Conservation (phyloP, 257 asterid species). For the Solanum rostratum region DNA sequence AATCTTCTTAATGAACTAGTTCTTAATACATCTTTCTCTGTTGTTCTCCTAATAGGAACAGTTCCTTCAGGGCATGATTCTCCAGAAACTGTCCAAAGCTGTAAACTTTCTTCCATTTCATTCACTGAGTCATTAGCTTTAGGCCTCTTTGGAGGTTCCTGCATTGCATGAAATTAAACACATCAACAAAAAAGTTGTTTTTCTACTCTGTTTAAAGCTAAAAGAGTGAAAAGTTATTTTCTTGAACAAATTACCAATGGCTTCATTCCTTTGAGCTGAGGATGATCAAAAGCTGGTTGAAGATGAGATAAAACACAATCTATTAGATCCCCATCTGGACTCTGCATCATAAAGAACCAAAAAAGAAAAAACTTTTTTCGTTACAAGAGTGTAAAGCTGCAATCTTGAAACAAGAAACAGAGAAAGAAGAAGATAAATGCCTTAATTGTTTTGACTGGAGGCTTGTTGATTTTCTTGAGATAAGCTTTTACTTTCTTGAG, state of each 20-base stretch:
- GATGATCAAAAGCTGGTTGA: constrained; percentile 98
- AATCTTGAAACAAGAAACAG: not conserved
- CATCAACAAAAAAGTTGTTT: not conserved
- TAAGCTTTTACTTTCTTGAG: constrained; percentile 40
- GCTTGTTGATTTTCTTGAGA: constrained; percentile 67
- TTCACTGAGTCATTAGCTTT: constrained; percentile 26
- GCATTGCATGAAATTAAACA: constrained; percentile 6
- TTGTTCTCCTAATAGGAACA: constrained; percentile 68
- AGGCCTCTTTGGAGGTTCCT: constrained; percentile 89
- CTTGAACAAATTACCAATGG: constrained; percentile 47
- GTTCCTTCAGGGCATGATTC: constrained; percentile 75
- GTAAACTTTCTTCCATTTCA: constrained; percentile 20
- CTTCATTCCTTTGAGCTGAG: constrained; percentile 71
- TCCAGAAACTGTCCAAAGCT: constrained; percentile 54
- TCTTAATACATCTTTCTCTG: constrained; percentile 59
- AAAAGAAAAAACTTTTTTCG: not conserved
- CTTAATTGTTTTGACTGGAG: constrained; percentile 69
- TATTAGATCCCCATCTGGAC: constrained; percentile 79
- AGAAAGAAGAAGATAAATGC: constrained; percentile 9
- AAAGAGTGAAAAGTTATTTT: not conserved
- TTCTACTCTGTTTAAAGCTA: not conserved
- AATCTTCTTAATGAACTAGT: constrained; percentile 48
- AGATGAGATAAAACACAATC: constrained; percentile 77
- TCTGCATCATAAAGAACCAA: constrained; percentile 28
- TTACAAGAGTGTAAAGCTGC: not conserved